Percentiles rank a stretch among this genome's conserved stretches.
Evolutionary conservation across 345 rosid species (phyloP).

Genomic region (thale cress (Arabidopsis thaliana)): TAIR10.1 NC_003076.8:22780001-22780500

Average conservation of each 20-base stretch:
- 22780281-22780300: constrained; percentile 2
- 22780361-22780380: constrained; percentile 11
- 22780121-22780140: constrained; percentile 21
- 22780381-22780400: constrained; percentile 37
- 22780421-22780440: neutral
- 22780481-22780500: constrained; percentile 24
- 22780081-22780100: neutral
- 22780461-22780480: constrained; percentile 6
- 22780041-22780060: neutral
- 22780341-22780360: constrained; percentile 20
- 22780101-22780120: constrained; percentile 39
- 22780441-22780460: constrained; percentile 32
- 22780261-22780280: constrained; percentile 12
- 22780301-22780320: constrained; percentile 36
- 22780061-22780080: neutral
- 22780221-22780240: constrained; percentile 62
- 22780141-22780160: constrained; percentile 39
- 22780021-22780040: constrained; percentile 20
- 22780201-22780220: constrained; percentile 47
- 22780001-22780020: constrained; percentile 39
- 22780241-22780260: constrained; percentile 57
- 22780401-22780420: constrained; percentile 7
- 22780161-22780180: constrained; percentile 36
- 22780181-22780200: constrained; percentile 44
- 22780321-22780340: constrained; percentile 26